phyloP scores from a whole-genome alignment of 2,329 filamentous ascomycete species.

The Claviceps sp. region DNA sequence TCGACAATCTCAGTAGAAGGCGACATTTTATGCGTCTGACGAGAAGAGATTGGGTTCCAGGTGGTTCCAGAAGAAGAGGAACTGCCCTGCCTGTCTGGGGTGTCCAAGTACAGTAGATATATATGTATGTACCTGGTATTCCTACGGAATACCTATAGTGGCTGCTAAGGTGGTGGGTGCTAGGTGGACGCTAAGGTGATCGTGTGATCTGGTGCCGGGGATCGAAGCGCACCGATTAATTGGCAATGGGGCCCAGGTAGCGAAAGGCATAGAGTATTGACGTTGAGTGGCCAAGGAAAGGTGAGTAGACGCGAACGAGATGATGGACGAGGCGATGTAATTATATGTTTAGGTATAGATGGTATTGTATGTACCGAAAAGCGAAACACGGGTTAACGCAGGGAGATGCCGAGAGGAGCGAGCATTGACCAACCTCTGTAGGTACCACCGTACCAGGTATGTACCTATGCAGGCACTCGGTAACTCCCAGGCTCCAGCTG shows the following conservation, averaged over 20 bases:
- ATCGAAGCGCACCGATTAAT: neutral
- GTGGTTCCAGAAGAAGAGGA: neutral
- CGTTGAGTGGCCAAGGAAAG: neutral
- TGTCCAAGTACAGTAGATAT: too few relatives aligned
- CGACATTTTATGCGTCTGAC: conserved; percentile 11
- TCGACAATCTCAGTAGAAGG: conserved; percentile 11
- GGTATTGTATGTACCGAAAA: neutral
- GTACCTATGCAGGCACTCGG: too few relatives aligned
- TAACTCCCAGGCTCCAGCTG: too few relatives aligned
- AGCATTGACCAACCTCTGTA: too few relatives aligned
- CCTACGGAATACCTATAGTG: too few relatives aligned
- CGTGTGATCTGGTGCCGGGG: neutral
- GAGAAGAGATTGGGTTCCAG: too few relatives aligned
- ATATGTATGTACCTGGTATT: too few relatives aligned
- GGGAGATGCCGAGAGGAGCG: too few relatives aligned
- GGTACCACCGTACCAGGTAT: too few relatives aligned
- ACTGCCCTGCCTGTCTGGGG: neutral
- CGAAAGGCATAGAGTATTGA: neutral
- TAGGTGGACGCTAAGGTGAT: neutral
- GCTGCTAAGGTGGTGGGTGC: too few relatives aligned
- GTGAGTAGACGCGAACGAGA: neutral
- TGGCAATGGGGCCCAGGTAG: neutral
- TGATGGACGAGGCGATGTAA: neutral
- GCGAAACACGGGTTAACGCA: too few relatives aligned
- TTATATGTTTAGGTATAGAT: neutral